These are phyloP conservation scores for Lonicera japonica DNA, from an alignment of 129 eudicot genomes.

Conservation along the genomic window DNA sequence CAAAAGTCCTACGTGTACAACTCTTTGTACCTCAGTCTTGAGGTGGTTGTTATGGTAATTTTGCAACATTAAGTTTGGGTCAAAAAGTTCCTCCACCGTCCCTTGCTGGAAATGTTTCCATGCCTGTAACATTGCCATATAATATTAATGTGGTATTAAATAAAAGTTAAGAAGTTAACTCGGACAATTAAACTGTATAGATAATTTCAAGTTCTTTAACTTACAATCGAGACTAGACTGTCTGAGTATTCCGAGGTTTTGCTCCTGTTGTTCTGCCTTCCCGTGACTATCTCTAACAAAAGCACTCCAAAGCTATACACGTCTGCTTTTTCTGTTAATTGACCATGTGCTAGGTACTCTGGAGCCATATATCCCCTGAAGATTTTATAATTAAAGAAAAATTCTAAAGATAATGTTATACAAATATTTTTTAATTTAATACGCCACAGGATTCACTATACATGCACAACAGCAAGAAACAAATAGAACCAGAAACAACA, in stretches of 20 bases:
- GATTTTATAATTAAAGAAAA: not conserved
- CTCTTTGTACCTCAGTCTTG: conserved; percentile 36
- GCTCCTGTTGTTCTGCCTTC: conserved; percentile 51
- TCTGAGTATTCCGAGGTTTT: conserved; percentile 44
- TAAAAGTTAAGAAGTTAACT: no score
- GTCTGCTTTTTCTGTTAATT: conserved; percentile 66
- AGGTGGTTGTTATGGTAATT: conserved; percentile 14
- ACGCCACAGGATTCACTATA: no score
- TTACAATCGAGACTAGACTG: conserved; percentile 43
- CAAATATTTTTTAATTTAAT: not conserved
- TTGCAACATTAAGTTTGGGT: conserved; percentile 55
- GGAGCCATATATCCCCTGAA: conserved; percentile 77
- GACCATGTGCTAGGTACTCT: conserved; percentile 71
- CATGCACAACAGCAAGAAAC: not conserved
- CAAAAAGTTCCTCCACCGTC: conserved; percentile 56
- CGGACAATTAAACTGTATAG: not conserved
- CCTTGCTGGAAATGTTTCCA: conserved; percentile 76
- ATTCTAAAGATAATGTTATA: not conserved
- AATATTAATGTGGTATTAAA: not conserved
- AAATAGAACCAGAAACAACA: not conserved
- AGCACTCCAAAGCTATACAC: conserved; percentile 77
- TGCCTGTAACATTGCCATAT: conserved; percentile 36
- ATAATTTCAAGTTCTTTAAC: conserved; percentile 5
- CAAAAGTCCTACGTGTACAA: conserved; percentile 69
- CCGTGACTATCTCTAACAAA: conserved; percentile 67